A percentile compares a stretch with the other conserved stretches of the same genome.
phyloP scores from a whole-genome alignment of 495 filamentous ascomycete species.

The Lasiosphaeriaceae sp. region DNA sequence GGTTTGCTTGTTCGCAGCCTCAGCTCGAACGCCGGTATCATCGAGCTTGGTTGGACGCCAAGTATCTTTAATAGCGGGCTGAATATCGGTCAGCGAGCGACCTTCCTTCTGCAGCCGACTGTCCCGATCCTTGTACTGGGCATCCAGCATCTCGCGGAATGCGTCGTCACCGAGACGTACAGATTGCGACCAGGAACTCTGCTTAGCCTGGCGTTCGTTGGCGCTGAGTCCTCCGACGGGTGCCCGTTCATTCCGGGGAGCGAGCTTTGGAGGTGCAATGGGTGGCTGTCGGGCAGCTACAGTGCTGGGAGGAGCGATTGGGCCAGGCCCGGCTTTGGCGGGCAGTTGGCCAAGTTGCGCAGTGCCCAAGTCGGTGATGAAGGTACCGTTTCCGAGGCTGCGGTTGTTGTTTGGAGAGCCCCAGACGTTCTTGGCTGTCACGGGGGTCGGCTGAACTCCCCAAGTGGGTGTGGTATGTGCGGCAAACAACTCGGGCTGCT shows the following conservation, averaged over 20 bases:
- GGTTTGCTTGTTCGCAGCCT: slow-evolving; percentile 21
- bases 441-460: slow-evolving; percentile 30
- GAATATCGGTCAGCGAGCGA: slow-evolving; percentile 25
- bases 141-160: slow-evolving; percentile 22
- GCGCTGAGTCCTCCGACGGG: background rate
- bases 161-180: slow-evolving; percentile 23
- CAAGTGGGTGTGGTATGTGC: slow-evolving; percentile 30
- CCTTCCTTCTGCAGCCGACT: slow-evolving; percentile 28
- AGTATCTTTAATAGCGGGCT: slow-evolving; percentile 56
- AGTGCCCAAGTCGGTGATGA: slow-evolving; percentile 58
- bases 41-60: slow-evolving; percentile 58
- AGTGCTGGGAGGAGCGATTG: slow-evolving; percentile 36
- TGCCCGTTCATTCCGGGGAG: slow-evolving; percentile 11
- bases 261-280: slow-evolving; percentile 36
- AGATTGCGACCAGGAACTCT: slow-evolving; percentile 14
- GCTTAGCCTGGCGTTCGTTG: slow-evolving; percentile 11
- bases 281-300: slow-evolving; percentile 27
- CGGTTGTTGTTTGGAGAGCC: slow-evolving; percentile 67
- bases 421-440: slow-evolving; percentile 64
- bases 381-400: slow-evolving; percentile 75
- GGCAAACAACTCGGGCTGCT: slow-evolving; percentile 32
- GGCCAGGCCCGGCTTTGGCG: slow-evolving; percentile 38
- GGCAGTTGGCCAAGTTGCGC: slow-evolving; percentile 32
- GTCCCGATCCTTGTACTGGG: slow-evolving; percentile 24
- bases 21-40: slow-evolving; percentile 32